Evolutionary conservation across 192 early-diverging fungal genomes (phyloP), one percentile per base, ranked within the genome.

Genomic region (Rhizoclosmatium sp.): DNA sequence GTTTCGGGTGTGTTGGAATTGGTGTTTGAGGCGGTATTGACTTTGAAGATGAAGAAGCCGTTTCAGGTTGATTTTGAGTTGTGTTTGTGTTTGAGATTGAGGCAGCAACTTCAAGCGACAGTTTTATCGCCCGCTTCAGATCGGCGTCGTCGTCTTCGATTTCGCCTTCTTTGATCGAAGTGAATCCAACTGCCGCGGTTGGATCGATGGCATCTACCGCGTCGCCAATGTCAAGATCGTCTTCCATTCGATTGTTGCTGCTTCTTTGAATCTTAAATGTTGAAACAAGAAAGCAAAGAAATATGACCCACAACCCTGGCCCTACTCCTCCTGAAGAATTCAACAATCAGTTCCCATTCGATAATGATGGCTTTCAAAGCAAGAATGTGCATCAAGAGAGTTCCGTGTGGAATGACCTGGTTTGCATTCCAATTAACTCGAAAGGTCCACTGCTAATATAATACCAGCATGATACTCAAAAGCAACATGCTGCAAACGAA

Each of bases 141-240:
- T 2, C 81, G 71, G 49, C 60, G 59, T 0, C 61, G 71, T 41
- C 90, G 68, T 71, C 91, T 89, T 59, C 91, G 84, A 39, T 87
- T 89, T 72, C 90, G 89, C 23, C 91, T 91, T 60, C 91, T 91
- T 65, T 89, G 86, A 75, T 92, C 31, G 0, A 31, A 31, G 31
- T 31, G 31, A 31, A 31, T 31, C 31, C 31, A 58, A 16, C 56
- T 58, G 92, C 12, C 91, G 76, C 4, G 88, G 79, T 56, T 86
- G 92, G 14, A 89, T 76, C 4, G 87, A 89, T 5, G 80, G 76
- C 49, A 92, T 84, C 14, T 80, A 81, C 16, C 82, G 80, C 14
- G 89, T 82, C 46, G 91, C 85, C 4, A 78, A 68, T 56, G 85
- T 88, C 91, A 90, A 92, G 48, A 89, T 85, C 51, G 88, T 90